phyloP scores from a whole-genome alignment of 257 asterid species.

The Nyctanthes arbortristis region DNA sequence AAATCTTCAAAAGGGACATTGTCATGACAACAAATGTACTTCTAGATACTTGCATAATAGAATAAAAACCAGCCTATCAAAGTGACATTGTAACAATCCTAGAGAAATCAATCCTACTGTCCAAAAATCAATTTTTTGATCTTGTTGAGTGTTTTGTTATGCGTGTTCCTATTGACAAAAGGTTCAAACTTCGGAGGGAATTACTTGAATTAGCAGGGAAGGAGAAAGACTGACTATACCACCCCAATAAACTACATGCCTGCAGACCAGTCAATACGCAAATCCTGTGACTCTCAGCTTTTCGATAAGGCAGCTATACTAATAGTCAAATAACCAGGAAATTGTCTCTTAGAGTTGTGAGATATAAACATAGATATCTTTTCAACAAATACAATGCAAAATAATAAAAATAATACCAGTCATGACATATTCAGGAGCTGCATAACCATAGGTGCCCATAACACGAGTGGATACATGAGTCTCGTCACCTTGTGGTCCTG shows the following conservation, averaged over 20 bases:
- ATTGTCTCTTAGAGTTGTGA: constrained; percentile 17
- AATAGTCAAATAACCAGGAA: constrained; percentile 6
- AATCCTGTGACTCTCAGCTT: constrained; percentile 8
- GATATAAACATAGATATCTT: constrained; percentile 10
- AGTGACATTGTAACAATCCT: neutral
- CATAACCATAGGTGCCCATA: constrained; percentile 99
- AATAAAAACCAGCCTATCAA: neutral
- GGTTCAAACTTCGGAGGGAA: constrained; percentile 4
- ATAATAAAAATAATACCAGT: constrained; percentile 59
- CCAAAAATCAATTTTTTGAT: neutral
- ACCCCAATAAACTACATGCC: neutral
- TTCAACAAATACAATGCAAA: constrained; percentile 4
- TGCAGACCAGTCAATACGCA: neutral
- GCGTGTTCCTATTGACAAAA: neutral
- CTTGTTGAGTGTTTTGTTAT: neutral
- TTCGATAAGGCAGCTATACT: constrained; percentile 7
- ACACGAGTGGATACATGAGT: constrained; percentile 99
- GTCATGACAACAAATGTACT: neutral
- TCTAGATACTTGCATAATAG: neutral
- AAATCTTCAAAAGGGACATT: neutral
- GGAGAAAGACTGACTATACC: neutral
- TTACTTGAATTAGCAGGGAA: neutral
- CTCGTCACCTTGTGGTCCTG: constrained; percentile 99
- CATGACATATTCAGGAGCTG: constrained; percentile 99
- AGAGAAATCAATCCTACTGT: neutral